phyloP scores from a whole-genome alignment of 139 green algal species.

The Tetradesmus obliquus region DNA sequence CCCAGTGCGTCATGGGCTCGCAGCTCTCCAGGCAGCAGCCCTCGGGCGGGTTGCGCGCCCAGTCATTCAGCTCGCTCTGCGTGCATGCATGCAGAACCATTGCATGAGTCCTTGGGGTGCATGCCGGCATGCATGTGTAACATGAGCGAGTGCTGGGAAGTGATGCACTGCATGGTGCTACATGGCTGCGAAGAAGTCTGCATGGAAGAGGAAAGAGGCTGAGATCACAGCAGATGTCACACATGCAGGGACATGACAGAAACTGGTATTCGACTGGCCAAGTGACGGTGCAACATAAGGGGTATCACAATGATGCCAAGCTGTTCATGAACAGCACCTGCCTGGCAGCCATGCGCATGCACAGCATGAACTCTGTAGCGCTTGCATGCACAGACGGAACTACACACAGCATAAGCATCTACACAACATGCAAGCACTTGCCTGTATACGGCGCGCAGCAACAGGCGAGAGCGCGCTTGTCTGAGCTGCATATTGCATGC shows the following conservation, averaged over 20 bases:
- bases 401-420: background rate
- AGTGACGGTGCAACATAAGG: no score
- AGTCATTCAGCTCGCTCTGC: conserved; percentile 90
- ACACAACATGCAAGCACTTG: background rate
- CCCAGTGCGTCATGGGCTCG: conserved; percentile 84
- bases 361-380: background rate
- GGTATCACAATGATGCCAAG: no score
- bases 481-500: conserved; percentile 6
- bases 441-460: conserved; percentile 50
- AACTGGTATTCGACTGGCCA: no score
- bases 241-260: no score
- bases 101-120: no score
- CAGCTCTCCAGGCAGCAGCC: conserved; percentile 79
- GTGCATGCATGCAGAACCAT: background rate
- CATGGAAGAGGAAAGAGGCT: no score
- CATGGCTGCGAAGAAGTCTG: no score
- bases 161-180: no score
- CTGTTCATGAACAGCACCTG: no score
- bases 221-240: no score
- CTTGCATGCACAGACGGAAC: background rate
- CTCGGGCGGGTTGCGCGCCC: conserved; percentile 75
- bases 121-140: no score
- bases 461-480: conserved; percentile 38
- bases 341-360: background rate
- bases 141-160: no score